Base-by-base conservation (phyloP, 768 basidiomycete species). In the Kwoniella sp. region DNA sequence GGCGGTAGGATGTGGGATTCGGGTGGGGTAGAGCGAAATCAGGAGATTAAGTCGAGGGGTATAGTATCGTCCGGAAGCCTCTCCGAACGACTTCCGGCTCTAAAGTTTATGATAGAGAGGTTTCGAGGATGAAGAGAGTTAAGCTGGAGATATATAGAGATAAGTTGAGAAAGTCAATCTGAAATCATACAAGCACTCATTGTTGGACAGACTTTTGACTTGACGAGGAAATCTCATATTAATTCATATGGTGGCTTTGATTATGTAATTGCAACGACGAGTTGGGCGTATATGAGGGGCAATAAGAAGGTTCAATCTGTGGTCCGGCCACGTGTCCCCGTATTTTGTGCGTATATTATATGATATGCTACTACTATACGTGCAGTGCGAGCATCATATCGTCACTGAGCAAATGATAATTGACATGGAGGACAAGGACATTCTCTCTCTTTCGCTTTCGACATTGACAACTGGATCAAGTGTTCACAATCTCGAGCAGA, bases 51-150 rank as follows among this genome's bases (percentile, higher is more conserved):
- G n/a, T n/a, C n/a, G 33, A 55, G 40, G 40, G 24, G 13, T 49
- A 24, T 22, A 5, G 13, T 7, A 49, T 44, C 44, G 56, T 58
- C 62, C 62, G 62, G 62, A 64, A 64, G 62, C 62, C 62, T 64
- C 44, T 64, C 40, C 60, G 49, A 64, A 50, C 49, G 62, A 64
- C 62, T 64, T 64, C 62, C 62, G 62, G 62, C 60, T 54, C 25
- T 13, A 21, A 8, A 5, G 21, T 46, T 12, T 10, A n/a, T 22
- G 52, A 21, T 54, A 37, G 29, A 5, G 33, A 33, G 33, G n/a
- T n/a, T n/a, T 47, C 46, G 19, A 33, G 21, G 21, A 44, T 50
- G 46, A 25, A 30, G 27, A 2, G 2, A 22, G 47, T 17, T 40
- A 37, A 19, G 27, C n/a, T 27, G 47, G 13, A 19, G 19, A 22